Base-by-base conservation (phyloP, 2,329 filamentous ascomycete genomes). In the Fusarium gaditjirri region DNA sequence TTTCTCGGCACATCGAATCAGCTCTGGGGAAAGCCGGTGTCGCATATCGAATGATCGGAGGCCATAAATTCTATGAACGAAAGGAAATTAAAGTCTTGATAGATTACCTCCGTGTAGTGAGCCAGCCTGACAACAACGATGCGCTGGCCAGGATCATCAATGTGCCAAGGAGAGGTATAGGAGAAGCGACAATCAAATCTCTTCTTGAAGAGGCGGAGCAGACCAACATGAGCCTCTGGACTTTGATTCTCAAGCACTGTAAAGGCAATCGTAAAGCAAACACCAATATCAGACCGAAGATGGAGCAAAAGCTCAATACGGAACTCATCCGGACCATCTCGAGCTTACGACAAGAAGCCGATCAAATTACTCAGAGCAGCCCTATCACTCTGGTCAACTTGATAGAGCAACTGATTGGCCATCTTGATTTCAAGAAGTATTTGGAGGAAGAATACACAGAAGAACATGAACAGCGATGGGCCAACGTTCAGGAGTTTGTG, bases 1-100 rank as follows among this genome's bases (percentile, higher is more conserved):
- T 98, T 12, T 98, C 95, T 0, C 87, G 95, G 27, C 90, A 94
- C n/a, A 92, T 98, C 42, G 95, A 99, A 82, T 88, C 91, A 27
- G 92, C 92, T 6, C 85, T 98, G 43, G 94, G 92, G 19, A 94
- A 92, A 76, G 89, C 90, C 16, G 94, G 94, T 2, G 90, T 98
- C 43, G 88, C 94, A 1, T 99, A 98, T 81, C 91, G 91, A 54
- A 98, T 98, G 95, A 91, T 98, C 56, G 95, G 89, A 41, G 95
- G 96, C 4, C 89, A 90, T 70, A 93, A 93, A 65, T 99, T 99
- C 80, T 98, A 97, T 77, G 96, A 99, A 74, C 90, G 96, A 56
- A 88, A 90, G 6, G 95, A 99, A 79, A 92, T 98, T 78, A 97
- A 96, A 80, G 87, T 94, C 11, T 80, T 98, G 2, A 82, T 98